Evolutionary conservation across 1,284 basidiomycete genomes (phyloP).

Genomic region (Moesziomyces antarcticus): DNA sequence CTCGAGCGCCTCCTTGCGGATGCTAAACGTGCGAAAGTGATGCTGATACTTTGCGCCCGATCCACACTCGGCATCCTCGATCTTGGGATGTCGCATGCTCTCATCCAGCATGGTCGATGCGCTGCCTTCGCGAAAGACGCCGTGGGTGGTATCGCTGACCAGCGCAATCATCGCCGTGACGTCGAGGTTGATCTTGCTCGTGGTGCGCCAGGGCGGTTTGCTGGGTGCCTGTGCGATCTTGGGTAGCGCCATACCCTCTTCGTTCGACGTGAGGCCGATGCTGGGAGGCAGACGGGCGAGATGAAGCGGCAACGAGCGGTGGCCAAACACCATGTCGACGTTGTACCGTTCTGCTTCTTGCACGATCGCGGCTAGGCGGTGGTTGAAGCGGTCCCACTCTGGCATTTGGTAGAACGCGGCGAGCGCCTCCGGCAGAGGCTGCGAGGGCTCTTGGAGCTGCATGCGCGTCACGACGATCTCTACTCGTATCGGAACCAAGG

Average conservation of each 20-base stretch:
- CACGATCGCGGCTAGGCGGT: constrained; percentile 42
- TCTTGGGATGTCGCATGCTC: constrained; percentile 23
- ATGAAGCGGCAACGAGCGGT: constrained; percentile 7
- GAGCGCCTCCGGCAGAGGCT: constrained; percentile 14
- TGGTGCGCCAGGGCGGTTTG: constrained; percentile 24
- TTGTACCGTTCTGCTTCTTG: constrained; percentile 12
- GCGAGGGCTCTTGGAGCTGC: constrained; percentile 22
- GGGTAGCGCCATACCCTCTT: constrained; percentile 15
- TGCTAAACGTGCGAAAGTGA: constrained; percentile 44
- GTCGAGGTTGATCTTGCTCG: constrained; percentile 54
- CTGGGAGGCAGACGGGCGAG: constrained; percentile 10
- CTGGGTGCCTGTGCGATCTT: constrained; percentile 31
- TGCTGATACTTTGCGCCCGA: constrained; percentile 29
- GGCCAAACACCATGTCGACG: constrained; percentile 38
- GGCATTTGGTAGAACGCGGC: constrained; percentile 35
- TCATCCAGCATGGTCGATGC: constrained; percentile 7
- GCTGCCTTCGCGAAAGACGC: constrained; percentile 12
- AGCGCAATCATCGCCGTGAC: constrained; percentile 60
- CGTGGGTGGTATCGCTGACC: constrained; percentile 55
- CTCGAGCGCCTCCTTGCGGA: constrained; percentile 42
- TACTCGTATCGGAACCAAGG: constrained; percentile 25
- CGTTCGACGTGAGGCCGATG: constrained; percentile 1
- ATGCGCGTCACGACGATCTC: constrained; percentile 50
- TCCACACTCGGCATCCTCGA: constrained; percentile 19
- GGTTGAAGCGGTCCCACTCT: constrained; percentile 43